These are phyloP conservation scores for Yamadazyma sp. DNA, from an alignment of 1,139 yeast species.

Conservation along the genomic window DNA sequence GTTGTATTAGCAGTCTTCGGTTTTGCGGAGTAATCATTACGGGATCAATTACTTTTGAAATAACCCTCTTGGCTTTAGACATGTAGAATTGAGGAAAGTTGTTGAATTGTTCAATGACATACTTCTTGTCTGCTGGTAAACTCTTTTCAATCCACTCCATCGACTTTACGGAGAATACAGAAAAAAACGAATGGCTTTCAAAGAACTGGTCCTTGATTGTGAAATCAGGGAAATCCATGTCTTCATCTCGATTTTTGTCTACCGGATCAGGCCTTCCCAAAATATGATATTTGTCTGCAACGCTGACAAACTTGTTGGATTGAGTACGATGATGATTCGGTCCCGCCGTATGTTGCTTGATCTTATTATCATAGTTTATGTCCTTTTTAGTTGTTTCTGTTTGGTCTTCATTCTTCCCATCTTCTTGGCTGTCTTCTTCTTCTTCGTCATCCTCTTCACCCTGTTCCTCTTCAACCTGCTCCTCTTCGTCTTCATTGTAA, in stretches of 20 bases:
- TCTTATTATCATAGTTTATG: neutral
- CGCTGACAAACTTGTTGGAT: neutral
- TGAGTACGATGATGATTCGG: too few species aligned
- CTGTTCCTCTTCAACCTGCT: conserved; percentile 5
- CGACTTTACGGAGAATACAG: conserved; percentile 37
- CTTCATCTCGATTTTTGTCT: too few species aligned
- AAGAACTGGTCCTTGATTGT: conserved; percentile 22
- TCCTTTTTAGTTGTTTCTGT: too few species aligned
- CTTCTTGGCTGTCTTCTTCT: conserved; percentile 9
- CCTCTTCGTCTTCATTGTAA: neutral
- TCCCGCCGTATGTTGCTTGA: neutral
- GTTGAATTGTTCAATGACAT: conserved; percentile 28
- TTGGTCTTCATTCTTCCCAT: conserved; percentile 3
- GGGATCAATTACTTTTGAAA: conserved; percentile 37
- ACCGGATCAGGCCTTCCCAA: neutral
- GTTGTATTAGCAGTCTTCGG: conserved; percentile 20
- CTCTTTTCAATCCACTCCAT: conserved; percentile 32
- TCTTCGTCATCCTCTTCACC: conserved; percentile 9
- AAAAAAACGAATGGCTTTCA: conserved; percentile 41
- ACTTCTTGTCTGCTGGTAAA: conserved; percentile 23
- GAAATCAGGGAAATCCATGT: neutral
- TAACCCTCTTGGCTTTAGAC: conserved; percentile 19
- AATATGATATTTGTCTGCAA: conserved; percentile 1
- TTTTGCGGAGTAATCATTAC: conserved; percentile 23
- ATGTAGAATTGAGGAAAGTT: conserved; percentile 31